Evolutionary conservation across 140 eudicot species (phyloP).

Genomic region (Stevia rebaudiana): DNA sequence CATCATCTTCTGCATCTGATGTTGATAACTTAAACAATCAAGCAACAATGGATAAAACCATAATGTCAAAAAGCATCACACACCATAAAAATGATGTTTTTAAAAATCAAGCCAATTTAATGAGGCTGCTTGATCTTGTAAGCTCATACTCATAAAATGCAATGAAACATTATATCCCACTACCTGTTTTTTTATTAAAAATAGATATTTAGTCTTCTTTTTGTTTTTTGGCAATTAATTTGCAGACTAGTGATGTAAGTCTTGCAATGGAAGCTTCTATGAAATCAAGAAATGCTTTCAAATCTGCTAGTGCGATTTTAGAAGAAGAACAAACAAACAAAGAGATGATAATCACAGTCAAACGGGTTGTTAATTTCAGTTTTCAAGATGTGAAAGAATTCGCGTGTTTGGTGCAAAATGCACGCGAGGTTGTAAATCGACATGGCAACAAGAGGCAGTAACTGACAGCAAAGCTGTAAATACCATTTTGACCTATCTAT

Average conservation of each 20-base stretch:
- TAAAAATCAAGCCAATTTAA: slow-evolving; percentile 42
- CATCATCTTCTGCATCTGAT: slow-evolving; percentile 96
- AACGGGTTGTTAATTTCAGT: slow-evolving; percentile 68
- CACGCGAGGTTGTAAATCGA: slow-evolving; percentile 50
- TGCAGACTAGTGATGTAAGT: slow-evolving; percentile 54
- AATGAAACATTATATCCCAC: neutral
- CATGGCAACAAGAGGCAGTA: slow-evolving; percentile 40
- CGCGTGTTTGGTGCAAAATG: slow-evolving; percentile 53
- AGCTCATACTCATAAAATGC: slow-evolving; percentile 27
- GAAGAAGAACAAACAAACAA: slow-evolving; percentile 50
- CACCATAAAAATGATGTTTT: slow-evolving; percentile 44
- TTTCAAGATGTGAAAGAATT: slow-evolving; percentile 77
- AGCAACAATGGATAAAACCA: slow-evolving; percentile 46
- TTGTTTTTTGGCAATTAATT: slow-evolving; percentile 12
- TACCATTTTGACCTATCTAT: slow-evolving; percentile 44
- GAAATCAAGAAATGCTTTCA: slow-evolving; percentile 52
- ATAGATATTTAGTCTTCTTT: neutral
- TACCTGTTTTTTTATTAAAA: neutral
- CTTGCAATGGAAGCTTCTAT: slow-evolving; percentile 85
- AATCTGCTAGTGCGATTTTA: slow-evolving; percentile 37
- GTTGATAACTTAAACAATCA: slow-evolving; percentile 71
- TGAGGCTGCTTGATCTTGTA: slow-evolving; percentile 69
- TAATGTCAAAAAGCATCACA: slow-evolving; percentile 38
- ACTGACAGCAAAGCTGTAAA: slow-evolving; percentile 35
- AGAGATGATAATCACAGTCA: slow-evolving; percentile 47